A percentile compares a stretch with the other conserved stretches of the same genome.
Conservation (phyloP, 495 filamentous ascomycete genomes). For the Talaromyces ruber region DNA sequence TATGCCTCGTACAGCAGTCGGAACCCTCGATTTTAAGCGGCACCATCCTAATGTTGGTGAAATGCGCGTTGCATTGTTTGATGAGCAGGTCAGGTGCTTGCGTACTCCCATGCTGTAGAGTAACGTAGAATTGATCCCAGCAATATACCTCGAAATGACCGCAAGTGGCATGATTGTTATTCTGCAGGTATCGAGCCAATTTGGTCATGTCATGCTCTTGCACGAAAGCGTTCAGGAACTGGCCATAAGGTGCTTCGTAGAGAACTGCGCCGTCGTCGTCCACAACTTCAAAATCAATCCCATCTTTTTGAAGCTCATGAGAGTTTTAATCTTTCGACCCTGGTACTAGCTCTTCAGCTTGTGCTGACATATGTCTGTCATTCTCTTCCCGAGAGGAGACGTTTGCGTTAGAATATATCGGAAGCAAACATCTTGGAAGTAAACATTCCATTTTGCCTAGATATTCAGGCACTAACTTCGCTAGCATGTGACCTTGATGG, state of each 20-base stretch:
- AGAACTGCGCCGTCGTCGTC: neutral
- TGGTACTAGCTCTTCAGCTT: neutral
- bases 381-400: too few species aligned
- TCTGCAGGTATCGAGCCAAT: neutral
- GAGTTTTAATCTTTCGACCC: neutral
- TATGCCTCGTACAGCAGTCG: neutral
- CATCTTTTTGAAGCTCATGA: constrained; percentile 7
- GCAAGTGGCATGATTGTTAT: neutral
- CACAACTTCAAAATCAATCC: neutral
- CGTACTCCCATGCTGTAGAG: too few species aligned
- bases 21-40: neutral
- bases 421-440: too few species aligned
- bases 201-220: neutral
- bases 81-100: constrained; percentile 1
- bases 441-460: neutral
- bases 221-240: neutral
- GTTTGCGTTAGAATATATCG: too few species aligned
- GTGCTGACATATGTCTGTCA: neutral
- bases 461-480: neutral
- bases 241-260: neutral
- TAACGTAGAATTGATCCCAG: too few species aligned
- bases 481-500: too few species aligned
- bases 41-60: neutral
- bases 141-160: neutral
- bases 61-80: neutral